Evolutionary conservation across 345 rosid genomes (phyloP), one percentile per base, ranked within the genome.

Genomic region (Psidium guajava): DNA sequence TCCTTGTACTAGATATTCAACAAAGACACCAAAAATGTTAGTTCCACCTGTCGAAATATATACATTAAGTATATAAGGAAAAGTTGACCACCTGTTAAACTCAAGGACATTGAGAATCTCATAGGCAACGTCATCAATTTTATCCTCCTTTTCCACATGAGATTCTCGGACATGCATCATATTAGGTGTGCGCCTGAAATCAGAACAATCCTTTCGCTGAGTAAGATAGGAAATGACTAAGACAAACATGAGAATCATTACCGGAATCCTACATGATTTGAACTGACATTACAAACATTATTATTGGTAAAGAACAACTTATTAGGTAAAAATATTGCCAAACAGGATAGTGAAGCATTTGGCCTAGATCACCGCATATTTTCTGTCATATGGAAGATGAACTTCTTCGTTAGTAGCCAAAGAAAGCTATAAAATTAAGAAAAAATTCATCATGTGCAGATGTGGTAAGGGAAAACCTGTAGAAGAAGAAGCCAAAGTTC

Each of bases 401-500:
- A 58, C 85, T 5, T 58, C 56, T 59, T 40, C 22, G 2, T 15
- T 0, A 69, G 80, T 32, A 16, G 82, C 50, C 42, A 82, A 49
- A 24, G 54, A 82, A 42, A 22, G 27, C 42, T 50, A 49, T n/a
- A 73, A 86, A 74, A 40, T 40, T 36, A 36, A 36, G 36, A 36
- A 61, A 69, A 36, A 69, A 36, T 69, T 36, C 47, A 18, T 20
- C 47, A 36, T 36, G 47, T 36, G 80, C 80, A 36, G 47, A 44
- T 8, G 11, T 55, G 69, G 84, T 56, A 40, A 84, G 80, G 25
- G 87, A 44, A 82, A 82, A 96, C 99, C 94, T 93, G 93, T 93
- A 94, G 88, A 98, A 96, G 94, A 98, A 96, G 94, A 98, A 98
- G 75, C 99, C 99, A 87, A 98, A 96, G 89, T 93, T 94, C 93